Evolutionary conservation across 2,329 filamentous ascomycete genomes (phyloP).

Genomic region (Pseudodiploospora longispora): DNA sequence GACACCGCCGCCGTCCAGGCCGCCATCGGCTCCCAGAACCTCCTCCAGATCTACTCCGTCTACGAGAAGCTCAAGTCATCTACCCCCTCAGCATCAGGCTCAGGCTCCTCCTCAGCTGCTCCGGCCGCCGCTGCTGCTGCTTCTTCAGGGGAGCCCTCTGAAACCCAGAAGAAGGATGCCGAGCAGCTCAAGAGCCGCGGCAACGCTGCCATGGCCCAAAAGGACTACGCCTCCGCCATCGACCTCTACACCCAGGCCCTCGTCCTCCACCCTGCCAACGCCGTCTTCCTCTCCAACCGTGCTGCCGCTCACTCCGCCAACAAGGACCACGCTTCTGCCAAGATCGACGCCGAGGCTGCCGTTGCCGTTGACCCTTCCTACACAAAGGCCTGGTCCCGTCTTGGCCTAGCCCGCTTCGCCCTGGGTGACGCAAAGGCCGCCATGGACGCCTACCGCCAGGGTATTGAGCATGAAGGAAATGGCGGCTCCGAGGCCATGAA

Average conservation of each 20-base stretch:
- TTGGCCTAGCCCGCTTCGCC: conserved; percentile 86
- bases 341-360: conserved; percentile 82
- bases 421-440: conserved; percentile 83
- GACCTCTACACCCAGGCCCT: conserved; percentile 84
- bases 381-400: conserved; percentile 92
- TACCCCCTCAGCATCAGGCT: conserved; percentile 23
- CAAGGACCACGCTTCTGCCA: conserved; percentile 75
- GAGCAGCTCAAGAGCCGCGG: conserved; percentile 84
- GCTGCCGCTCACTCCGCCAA: conserved; percentile 85
- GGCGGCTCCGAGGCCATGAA: conserved; percentile 96
- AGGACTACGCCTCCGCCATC: conserved; percentile 79
- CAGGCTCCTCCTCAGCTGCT: conserved; percentile 30
- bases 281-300: conserved; percentile 95
- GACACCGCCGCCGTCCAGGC: conserved; percentile 65
- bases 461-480: conserved; percentile 88
- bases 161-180: conserved; percentile 67
- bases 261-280: conserved; percentile 71
- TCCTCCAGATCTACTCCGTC: conserved; percentile 85
- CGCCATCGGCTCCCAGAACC: conserved; percentile 77
- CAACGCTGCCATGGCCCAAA: conserved; percentile 90
- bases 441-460: conserved; percentile 90
- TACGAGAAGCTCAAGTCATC: conserved; percentile 85
- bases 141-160: conserved; percentile 26
- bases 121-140: conserved; percentile 16
- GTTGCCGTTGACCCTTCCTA: conserved; percentile 83